Conservation (phyloP, 805 yeast species). For the Lipomyces spencermartinsiae region DNA sequence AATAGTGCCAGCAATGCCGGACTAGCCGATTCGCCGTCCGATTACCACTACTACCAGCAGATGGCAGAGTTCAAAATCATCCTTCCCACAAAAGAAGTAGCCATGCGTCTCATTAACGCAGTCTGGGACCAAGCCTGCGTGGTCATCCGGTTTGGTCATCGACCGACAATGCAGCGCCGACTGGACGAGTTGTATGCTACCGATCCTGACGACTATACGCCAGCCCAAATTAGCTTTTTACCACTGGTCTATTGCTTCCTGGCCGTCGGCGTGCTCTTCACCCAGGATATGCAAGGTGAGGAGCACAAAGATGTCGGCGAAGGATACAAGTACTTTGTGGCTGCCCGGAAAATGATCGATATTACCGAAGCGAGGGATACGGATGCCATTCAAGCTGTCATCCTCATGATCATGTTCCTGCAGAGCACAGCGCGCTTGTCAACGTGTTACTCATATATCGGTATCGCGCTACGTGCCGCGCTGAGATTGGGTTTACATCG, state of each 20-base stretch:
- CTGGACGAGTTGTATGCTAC: slow-evolving; percentile 76
- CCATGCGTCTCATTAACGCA: slow-evolving; percentile 70
- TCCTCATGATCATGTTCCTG: slow-evolving; percentile 81
- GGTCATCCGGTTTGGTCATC: slow-evolving; percentile 80
- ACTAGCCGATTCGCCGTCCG: slow-evolving; percentile 28
- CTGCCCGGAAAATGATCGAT: slow-evolving; percentile 79
- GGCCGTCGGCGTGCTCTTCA: slow-evolving; percentile 85
- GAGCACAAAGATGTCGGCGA: slow-evolving; percentile 54
- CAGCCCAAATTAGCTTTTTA: slow-evolving; percentile 73
- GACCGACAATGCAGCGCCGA: slow-evolving; percentile 79
- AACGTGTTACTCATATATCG: slow-evolving; percentile 87
- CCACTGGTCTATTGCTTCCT: slow-evolving; percentile 85
- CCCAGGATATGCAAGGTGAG: slow-evolving; percentile 38
- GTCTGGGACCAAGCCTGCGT: slow-evolving; percentile 90
- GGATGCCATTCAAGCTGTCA: slow-evolving; percentile 81
- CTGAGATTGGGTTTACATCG: slow-evolving; percentile 83
- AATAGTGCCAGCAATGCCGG: not conserved
- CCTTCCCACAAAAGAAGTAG: slow-evolving; percentile 76
- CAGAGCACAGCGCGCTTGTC: slow-evolving; percentile 89
- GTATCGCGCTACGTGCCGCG: slow-evolving; percentile 84
- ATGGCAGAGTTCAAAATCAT: slow-evolving; percentile 63
- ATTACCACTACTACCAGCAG: slow-evolving; percentile 15
- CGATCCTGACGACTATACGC: slow-evolving; percentile 73
- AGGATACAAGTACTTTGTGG: slow-evolving; percentile 79
- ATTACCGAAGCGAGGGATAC: slow-evolving; percentile 84